Base-by-base conservation (phyloP, 2,329 filamentous ascomycete genomes). In the Grosmannia serpens region DNA sequence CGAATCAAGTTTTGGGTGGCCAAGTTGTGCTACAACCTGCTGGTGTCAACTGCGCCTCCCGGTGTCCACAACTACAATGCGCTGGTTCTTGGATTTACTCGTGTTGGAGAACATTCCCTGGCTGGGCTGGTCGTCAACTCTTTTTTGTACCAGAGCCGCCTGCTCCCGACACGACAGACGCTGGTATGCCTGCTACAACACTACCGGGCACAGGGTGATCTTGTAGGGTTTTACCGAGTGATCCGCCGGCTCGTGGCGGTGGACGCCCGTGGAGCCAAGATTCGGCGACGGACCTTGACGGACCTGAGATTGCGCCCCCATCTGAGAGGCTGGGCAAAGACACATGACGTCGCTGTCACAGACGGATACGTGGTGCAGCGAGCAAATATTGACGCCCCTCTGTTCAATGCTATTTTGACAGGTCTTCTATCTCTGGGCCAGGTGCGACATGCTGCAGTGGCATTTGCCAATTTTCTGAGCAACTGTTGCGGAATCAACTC, bases 1-100 rank as follows among this genome's bases (percentile, higher is more conserved):
- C 54, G 58, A 20, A 59, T 63, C 57, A 60, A 61, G 54, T 55
- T 57, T 53, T 63, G 62, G 64, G 59, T 63, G 9, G 58, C 56
- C n/a, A 77, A 75, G 64, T 73, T 84, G 56, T 83, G 80, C 69
- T 85, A 85, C 70, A 89, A 89, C 66, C 72, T 94, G 3, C 75
- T 89, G 20, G 73, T 82, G 4, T 83, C 82, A 2, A 69, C 77
- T 2, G 74, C 81, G 22, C 80, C 83, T 0, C 86, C 88, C 0
- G 82, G 82, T 61, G 78, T 88, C 41, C 76, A 83, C 62, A 89
- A 85, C 4, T 89, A 85, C 72, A 91, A 91, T 66, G 77, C 79
- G 15, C 75, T 94, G 29, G 78, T 92, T 3, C 69, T 80, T n/a
- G 80, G 81, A n/a, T 83, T 92, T 55, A 76, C 79, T 56, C 73